These are phyloP conservation scores for Thermothielavioides terrestris DNA, from an alignment of 495 filamentous ascomycete genomes.

Conservation along the genomic window DNA sequence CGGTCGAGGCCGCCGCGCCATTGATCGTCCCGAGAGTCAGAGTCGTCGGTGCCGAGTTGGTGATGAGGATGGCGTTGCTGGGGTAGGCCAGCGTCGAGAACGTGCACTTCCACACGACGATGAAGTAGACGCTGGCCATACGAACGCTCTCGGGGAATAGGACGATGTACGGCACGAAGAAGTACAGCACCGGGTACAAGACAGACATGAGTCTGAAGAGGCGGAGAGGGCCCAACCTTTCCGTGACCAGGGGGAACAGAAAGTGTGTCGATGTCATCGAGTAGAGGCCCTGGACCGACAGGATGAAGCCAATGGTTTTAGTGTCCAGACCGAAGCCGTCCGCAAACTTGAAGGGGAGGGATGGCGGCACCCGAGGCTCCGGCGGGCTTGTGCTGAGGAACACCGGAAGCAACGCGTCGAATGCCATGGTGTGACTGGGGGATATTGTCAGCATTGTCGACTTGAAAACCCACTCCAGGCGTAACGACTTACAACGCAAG, in stretches of 20 bases:
- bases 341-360: slow-evolving; percentile 76
- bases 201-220: slow-evolving; percentile 74
- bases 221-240: slow-evolving; percentile 61
- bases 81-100: slow-evolving; percentile 81
- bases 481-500: slow-evolving; percentile 88
- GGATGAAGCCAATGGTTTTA: slow-evolving; percentile 74
- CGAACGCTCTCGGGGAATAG: slow-evolving; percentile 64
- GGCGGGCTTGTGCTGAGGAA: slow-evolving; percentile 69
- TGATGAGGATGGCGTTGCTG: slow-evolving; percentile 72
- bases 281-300: slow-evolving; percentile 83
- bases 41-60: slow-evolving; percentile 71
- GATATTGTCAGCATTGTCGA: slow-evolving; percentile 23
- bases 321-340: slow-evolving; percentile 77
- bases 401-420: slow-evolving; percentile 88
- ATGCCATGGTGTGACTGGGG: slow-evolving; percentile 68
- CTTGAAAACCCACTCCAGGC: too few relatives aligned
- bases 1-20: slow-evolving; percentile 82
- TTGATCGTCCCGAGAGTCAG: slow-evolving; percentile 84
- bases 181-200: slow-evolving; percentile 80
- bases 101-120: slow-evolving; percentile 83
- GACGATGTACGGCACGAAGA: slow-evolving; percentile 80
- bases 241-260: slow-evolving; percentile 67
- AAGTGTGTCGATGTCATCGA: slow-evolving; percentile 77
- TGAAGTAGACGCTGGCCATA: slow-evolving; percentile 61
- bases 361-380: slow-evolving; percentile 26